Conservation (phyloP, 495 filamentous ascomycete species). For the Penicillium diatomitis region DNA sequence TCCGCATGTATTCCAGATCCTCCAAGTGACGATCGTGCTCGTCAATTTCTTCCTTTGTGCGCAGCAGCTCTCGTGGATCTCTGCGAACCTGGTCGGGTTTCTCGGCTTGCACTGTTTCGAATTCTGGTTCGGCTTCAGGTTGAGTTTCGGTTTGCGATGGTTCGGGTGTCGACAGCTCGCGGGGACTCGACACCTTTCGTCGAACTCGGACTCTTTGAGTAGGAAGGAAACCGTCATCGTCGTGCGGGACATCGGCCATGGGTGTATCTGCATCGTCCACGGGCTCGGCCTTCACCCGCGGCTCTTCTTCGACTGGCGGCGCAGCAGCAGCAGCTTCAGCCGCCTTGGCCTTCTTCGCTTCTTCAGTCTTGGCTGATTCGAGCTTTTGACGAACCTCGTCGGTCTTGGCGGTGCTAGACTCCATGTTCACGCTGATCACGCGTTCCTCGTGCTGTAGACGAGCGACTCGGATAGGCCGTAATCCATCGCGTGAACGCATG, state of each 20-base stretch:
- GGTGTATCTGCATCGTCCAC: constrained; percentile 32
- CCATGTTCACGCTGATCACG: constrained; percentile 40
- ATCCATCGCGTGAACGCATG: constrained; percentile 18
- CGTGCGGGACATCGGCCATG: constrained; percentile 26
- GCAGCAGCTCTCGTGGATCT: constrained; percentile 29
- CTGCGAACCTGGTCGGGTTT: constrained; percentile 2
- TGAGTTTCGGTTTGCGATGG: neutral
- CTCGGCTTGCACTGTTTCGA: neutral
- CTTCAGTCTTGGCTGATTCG: constrained; percentile 10
- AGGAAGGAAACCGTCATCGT: constrained; percentile 34
- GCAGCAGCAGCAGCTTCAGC: constrained; percentile 13
- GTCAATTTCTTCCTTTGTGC: constrained; percentile 39
- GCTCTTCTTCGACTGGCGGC: constrained; percentile 5
- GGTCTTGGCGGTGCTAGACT: constrained; percentile 38
- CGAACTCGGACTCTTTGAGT: constrained; percentile 32
- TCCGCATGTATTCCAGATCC: constrained; percentile 30
- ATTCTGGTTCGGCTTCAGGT: neutral
- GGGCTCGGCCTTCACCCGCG: constrained; percentile 38
- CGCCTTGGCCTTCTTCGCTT: constrained; percentile 6
- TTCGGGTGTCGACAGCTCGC: constrained; percentile 4
- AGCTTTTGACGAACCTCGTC: constrained; percentile 33
- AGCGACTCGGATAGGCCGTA: constrained; percentile 41
- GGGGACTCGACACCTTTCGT: constrained; percentile 19
- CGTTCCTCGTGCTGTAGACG: constrained; percentile 45
- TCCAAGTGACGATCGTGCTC: constrained; percentile 37